Evolutionary conservation across 2,329 filamentous ascomycete genomes (phyloP).

Genomic region (Colletotrichum sp.): DNA sequence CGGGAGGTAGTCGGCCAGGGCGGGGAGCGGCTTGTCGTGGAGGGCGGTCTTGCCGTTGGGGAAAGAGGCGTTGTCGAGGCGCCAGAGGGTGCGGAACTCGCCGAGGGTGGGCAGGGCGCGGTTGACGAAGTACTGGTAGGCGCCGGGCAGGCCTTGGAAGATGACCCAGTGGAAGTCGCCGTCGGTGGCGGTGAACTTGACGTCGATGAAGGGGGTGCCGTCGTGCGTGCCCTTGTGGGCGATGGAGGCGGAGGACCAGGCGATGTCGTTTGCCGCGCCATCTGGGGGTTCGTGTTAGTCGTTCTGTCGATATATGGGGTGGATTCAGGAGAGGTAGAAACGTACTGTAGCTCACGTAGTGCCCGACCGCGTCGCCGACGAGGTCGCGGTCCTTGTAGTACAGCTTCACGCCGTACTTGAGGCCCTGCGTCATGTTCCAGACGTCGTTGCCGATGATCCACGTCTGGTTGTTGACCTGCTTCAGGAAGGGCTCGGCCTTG

Average conservation of each 20-base stretch:
- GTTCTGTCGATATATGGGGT: not conserved
- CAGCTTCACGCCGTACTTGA: conserved; percentile 29
- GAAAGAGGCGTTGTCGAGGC: conserved; percentile 54
- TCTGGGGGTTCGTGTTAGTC: conserved; percentile 32
- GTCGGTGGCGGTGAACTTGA: conserved; percentile 50
- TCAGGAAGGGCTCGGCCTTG: conserved; percentile 28
- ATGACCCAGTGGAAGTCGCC: conserved; percentile 60
- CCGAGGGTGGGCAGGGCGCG: conserved; percentile 50
- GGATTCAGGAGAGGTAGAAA: not conserved
- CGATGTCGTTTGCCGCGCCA: conserved; percentile 49
- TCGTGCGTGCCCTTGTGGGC: conserved; percentile 33
- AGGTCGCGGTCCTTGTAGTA: conserved; percentile 33
- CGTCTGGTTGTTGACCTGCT: conserved; percentile 28
- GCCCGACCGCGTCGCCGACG: conserved; percentile 32
- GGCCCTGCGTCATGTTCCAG: conserved; percentile 32
- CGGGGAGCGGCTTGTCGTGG: conserved; percentile 49
- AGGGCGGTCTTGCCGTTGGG: conserved; percentile 48
- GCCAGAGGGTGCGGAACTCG: conserved; percentile 55
- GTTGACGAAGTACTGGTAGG: conserved; percentile 62
- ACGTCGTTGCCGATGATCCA: conserved; percentile 36
- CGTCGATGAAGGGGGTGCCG: conserved; percentile 48
- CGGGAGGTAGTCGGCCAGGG: conserved; percentile 44
- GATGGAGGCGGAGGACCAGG: conserved; percentile 51
- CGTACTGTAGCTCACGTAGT: conserved; percentile 36
- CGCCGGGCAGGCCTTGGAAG: conserved; percentile 50